Evolutionary conservation across 2,329 filamentous ascomycete species (phyloP).

Genomic region (Hymenoscyphus fraxineus): DNA sequence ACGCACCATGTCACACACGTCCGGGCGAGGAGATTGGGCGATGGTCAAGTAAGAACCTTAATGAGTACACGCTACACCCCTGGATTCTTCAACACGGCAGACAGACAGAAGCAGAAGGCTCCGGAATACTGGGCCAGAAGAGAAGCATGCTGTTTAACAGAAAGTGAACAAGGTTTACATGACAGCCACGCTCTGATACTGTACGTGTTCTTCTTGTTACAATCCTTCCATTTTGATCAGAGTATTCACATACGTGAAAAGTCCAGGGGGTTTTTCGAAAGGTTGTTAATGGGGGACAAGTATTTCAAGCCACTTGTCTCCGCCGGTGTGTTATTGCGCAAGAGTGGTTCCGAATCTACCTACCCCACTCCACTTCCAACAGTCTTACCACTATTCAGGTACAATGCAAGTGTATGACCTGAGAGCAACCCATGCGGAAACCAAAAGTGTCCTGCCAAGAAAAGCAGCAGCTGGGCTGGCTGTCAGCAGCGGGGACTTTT

Average conservation of each 20-base stretch:
- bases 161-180: too few species aligned
- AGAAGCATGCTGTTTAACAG: neutral
- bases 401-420: constrained; percentile 1
- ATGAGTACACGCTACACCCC: neutral
- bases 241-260: too few species aligned
- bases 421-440: neutral
- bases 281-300: too few species aligned
- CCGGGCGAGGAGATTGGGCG: neutral
- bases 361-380: neutral
- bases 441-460: neutral
- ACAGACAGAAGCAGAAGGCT: neutral
- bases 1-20: neutral
- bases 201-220: too few species aligned
- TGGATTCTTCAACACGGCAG: neutral
- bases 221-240: too few species aligned
- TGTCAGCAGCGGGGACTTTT: neutral
- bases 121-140: neutral
- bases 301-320: too few species aligned
- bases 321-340: neutral
- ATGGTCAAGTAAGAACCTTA: neutral
- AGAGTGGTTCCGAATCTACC: neutral
- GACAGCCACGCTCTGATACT: too few species aligned
- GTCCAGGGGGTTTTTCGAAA: too few species aligned
- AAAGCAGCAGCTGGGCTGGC: neutral
- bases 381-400: neutral